A percentile compares a stretch with the other conserved stretches of the same genome.
Evolutionary conservation across 2,329 filamentous ascomycete genomes (phyloP).

Genomic region (Pestalotiopsis sp.): DNA sequence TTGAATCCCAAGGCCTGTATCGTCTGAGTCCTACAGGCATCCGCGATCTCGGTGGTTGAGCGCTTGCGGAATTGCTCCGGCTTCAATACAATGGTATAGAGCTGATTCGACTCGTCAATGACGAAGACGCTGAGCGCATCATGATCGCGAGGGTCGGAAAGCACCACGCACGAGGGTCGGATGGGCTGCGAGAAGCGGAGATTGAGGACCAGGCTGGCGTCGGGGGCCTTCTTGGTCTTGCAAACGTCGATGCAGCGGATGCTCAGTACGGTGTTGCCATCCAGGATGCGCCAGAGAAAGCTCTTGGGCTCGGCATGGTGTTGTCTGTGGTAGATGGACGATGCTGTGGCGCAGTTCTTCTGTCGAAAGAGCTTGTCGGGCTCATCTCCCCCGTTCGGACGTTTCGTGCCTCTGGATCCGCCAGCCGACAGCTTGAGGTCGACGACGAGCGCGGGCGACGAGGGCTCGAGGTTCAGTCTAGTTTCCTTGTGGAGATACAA

Average conservation of each 20-base stretch:
- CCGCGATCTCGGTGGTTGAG: constrained; percentile 68
- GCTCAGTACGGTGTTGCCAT: constrained; percentile 77
- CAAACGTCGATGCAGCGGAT: constrained; percentile 81
- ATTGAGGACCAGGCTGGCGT: constrained; percentile 74
- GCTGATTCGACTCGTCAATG: constrained; percentile 69
- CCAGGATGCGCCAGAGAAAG: constrained; percentile 88
- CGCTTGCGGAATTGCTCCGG: constrained; percentile 78
- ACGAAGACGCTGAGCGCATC: constrained; percentile 60
- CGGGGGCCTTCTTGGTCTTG: constrained; percentile 62
- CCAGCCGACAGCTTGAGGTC: constrained; percentile 66
- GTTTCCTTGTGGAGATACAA: constrained; percentile 82
- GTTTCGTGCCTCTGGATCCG: constrained; percentile 42
- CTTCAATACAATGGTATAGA: constrained; percentile 82
- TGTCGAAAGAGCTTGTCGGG: constrained; percentile 74
- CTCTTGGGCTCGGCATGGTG: constrained; percentile 75
- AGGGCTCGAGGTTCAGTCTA: constrained; percentile 77
- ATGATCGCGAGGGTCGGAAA: constrained; percentile 75
- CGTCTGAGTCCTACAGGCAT: constrained; percentile 73
- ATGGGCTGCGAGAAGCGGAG: constrained; percentile 76
- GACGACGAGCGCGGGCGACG: constrained; percentile 67
- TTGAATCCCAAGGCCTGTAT: constrained; percentile 76
- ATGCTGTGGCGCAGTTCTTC: constrained; percentile 72
- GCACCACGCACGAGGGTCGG: constrained; percentile 73
- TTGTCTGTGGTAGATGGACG: constrained; percentile 82
- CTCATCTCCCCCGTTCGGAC: constrained; percentile 47